These are phyloP conservation scores for Astrothelium macrocarpum DNA, from an alignment of 495 filamentous ascomycete species.

Conservation along the genomic window DNA sequence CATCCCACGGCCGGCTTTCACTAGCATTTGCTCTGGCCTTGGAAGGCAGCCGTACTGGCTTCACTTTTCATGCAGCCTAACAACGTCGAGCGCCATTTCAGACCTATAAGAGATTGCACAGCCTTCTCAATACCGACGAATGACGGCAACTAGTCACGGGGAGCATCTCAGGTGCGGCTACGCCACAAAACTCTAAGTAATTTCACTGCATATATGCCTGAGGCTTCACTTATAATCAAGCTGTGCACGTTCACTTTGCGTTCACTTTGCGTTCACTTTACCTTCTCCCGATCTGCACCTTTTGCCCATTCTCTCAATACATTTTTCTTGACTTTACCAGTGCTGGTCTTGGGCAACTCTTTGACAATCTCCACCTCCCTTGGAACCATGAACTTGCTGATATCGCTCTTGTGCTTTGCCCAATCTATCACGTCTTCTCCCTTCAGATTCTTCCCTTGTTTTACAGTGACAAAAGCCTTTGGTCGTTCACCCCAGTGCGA, in stretches of 20 bases:
- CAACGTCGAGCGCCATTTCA: background rate
- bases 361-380: conserved; percentile 79
- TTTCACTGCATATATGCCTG: background rate
- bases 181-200: no score
- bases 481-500: conserved; percentile 90
- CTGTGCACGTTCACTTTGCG: background rate
- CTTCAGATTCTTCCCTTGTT: conserved; percentile 47
- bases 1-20: background rate
- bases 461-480: conserved; percentile 84
- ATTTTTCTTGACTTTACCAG: conserved; percentile 95
- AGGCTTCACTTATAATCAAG: no score
- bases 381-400: conserved; percentile 93
- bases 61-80: background rate
- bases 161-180: no score
- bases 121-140: background rate
- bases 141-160: background rate
- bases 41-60: background rate
- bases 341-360: conserved; percentile 92
- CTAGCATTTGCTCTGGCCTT: background rate
- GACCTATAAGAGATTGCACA: background rate
- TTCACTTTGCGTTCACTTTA: background rate
- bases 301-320: conserved; percentile 80
- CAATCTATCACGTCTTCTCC: conserved; percentile 73
- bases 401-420: conserved; percentile 67
- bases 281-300: conserved; percentile 30